Base-by-base conservation (phyloP, 1,139 yeast species). In the Debaryomyces psychrophilus region DNA sequence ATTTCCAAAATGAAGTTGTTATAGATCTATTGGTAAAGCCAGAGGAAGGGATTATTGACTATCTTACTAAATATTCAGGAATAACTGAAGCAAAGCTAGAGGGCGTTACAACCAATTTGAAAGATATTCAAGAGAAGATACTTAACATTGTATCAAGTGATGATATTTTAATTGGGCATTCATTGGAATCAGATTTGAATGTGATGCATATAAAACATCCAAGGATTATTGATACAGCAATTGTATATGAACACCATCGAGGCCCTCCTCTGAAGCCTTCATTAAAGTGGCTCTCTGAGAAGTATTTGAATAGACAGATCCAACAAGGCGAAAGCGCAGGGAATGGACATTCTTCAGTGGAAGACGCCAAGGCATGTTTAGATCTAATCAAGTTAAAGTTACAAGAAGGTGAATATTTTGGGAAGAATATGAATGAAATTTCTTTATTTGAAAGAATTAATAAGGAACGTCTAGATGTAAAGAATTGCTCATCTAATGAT, bases 221-320 rank as follows among this genome's bases (percentile, higher is more conserved):
- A 1, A 71, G 65, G n/a, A 70, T 89, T 18, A 78, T 93, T 3
- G 95, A 87, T 57, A 82, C 95, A 0, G 71, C 90, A 0, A 48
- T 82, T 2, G 70, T 81, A 17, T 87, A 72, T 60, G 88, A 90
- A 44, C 96, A 90, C 60, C 77, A 82, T 8, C 75, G 86, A 26
- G 97, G 97, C 0, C 85, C 85, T 0, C 95, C 95, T 0, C 77
- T 78, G 53, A 87, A 84, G 58, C 95, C 96, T 1, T 80, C 95
- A 0, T 73, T 93, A 51, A 82, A 78, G 59, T 84, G 85, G 75
- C 69, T 93, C 15, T 75, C 92, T 2, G 67, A 73, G 8, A 77
- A 73, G 50, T 79, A 74, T 59, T 68, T 92, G 37, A 67, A 71
- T 14, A 67, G 81, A 43, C 68, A 65, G 0, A 92, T 93, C 42